Evolutionary conservation across 2,329 filamentous ascomycete species (phyloP).

Genomic region (Trichoderma sp.): DNA sequence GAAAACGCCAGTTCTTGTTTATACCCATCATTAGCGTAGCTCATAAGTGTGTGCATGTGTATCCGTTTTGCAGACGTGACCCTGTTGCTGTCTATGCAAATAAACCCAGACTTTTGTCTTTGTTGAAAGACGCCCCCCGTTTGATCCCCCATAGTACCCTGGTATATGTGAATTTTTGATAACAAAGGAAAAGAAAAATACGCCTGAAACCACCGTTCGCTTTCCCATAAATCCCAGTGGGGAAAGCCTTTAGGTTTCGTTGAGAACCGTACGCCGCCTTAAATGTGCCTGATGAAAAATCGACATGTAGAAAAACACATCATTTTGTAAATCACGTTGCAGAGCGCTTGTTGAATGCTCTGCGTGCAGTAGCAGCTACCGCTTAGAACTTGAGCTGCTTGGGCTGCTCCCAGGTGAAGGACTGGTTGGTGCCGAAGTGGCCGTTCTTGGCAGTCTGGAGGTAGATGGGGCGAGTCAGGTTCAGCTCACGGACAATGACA

Average conservation of each 20-base stretch:
- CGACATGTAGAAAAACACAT: constrained; percentile 36
- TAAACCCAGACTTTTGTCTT: constrained; percentile 38
- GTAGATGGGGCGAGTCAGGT: constrained; percentile 96
- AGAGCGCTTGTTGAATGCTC: constrained; percentile 44
- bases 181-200: constrained; percentile 27
- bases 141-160: constrained; percentile 25
- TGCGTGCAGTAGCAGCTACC: constrained; percentile 24
- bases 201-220: constrained; percentile 36
- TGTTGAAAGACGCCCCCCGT: constrained; percentile 48
- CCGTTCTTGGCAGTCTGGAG: constrained; percentile 98
- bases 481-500: constrained; percentile 97
- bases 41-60: constrained; percentile 41
- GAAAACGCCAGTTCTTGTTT: constrained; percentile 39
- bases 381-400: constrained; percentile 88
- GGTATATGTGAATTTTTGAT: constrained; percentile 31
- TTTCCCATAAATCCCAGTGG: constrained; percentile 33
- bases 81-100: constrained; percentile 40
- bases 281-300: constrained; percentile 37
- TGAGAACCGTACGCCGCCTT: constrained; percentile 46
- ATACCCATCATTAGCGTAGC: constrained; percentile 38
- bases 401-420: constrained; percentile 97
- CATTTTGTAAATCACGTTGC: constrained; percentile 31
- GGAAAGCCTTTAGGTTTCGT: constrained; percentile 41
- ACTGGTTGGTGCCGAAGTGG: constrained; percentile 96
- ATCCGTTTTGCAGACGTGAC: constrained; percentile 29